These are phyloP conservation scores for Diplocarpon rosae DNA, from an alignment of 2,329 filamentous ascomycete species.

Conservation along the genomic window DNA sequence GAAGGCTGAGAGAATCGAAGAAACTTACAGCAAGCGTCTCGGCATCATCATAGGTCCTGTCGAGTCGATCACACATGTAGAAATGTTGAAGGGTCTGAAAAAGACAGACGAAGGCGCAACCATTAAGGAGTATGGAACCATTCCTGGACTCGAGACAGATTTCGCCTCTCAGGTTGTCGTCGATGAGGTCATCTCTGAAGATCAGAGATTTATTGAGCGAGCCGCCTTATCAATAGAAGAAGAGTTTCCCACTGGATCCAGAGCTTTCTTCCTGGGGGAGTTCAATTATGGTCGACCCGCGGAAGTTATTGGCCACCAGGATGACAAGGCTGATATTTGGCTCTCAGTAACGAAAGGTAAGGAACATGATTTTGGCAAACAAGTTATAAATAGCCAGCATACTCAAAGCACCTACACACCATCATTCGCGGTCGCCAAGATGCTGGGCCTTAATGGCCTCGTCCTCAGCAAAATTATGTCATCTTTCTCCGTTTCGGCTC, in stretches of 20 bases:
- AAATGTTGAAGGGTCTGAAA: slow-evolving; percentile 81
- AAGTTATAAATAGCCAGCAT: slow-evolving; percentile 62
- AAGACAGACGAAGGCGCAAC: slow-evolving; percentile 88
- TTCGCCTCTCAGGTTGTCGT: slow-evolving; percentile 90
- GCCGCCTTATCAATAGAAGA: slow-evolving; percentile 79
- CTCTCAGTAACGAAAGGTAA: slow-evolving; percentile 61
- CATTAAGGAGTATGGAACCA: slow-evolving; percentile 82
- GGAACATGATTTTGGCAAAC: slow-evolving; percentile 71
- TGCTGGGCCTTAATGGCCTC: slow-evolving; percentile 71
- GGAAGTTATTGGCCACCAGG: slow-evolving; percentile 64
- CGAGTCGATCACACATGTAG: slow-evolving; percentile 81
- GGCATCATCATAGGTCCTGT: slow-evolving; percentile 79
- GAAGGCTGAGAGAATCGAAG: slow-evolving; percentile 76
- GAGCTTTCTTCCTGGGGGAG: slow-evolving; percentile 88
- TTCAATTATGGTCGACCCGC: slow-evolving; percentile 85
- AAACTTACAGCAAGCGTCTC: slow-evolving; percentile 79
- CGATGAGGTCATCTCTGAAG: slow-evolving; percentile 79
- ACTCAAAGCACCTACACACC: slow-evolving; percentile 66
- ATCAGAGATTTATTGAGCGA: slow-evolving; percentile 86
- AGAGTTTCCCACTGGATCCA: slow-evolving; percentile 75
- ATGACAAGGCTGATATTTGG: slow-evolving; percentile 67
- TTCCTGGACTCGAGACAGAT: slow-evolving; percentile 75
- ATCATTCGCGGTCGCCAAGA: slow-evolving; percentile 78
- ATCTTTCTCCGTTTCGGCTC: slow-evolving; percentile 76
- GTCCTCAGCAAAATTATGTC: slow-evolving; percentile 94